Conservation (phyloP, 2,329 filamentous ascomycete species). For the Fusarium ambrosium region DNA sequence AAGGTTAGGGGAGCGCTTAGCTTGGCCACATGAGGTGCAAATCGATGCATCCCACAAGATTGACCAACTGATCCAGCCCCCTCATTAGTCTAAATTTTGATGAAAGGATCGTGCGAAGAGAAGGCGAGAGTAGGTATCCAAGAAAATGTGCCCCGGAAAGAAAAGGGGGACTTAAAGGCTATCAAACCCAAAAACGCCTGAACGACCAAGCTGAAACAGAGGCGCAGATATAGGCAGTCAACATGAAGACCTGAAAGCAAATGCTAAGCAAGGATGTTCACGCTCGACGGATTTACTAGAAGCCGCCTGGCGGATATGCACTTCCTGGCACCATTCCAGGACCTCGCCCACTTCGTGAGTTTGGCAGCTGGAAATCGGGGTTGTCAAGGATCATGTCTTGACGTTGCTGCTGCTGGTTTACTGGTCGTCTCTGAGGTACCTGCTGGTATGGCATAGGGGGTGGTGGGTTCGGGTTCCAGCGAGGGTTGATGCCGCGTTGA, state of each 20-base stretch:
- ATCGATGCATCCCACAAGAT: constrained; percentile 12
- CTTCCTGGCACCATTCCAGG: constrained; percentile 66
- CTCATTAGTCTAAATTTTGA: constrained; percentile 26
- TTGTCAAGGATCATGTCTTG: constrained; percentile 85
- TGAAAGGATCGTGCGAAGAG: constrained; percentile 27
- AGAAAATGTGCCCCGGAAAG: constrained; percentile 11
- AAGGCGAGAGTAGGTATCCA: constrained; percentile 20
- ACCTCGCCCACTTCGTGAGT: constrained; percentile 52
- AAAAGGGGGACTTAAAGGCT: constrained; percentile 9
- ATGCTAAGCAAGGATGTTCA: neutral
- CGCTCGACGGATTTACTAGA: constrained; percentile 37
- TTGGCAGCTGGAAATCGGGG: constrained; percentile 85
- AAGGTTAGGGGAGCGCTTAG: neutral
- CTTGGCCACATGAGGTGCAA: constrained; percentile 1
- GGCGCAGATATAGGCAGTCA: constrained; percentile 4
- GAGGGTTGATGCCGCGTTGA: constrained; percentile 88
- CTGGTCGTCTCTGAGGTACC: constrained; percentile 59
- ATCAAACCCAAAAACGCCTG: constrained; percentile 18
- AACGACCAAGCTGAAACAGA: constrained; percentile 1
- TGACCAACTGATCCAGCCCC: constrained; percentile 17
- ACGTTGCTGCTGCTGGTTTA: constrained; percentile 69
- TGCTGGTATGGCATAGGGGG: constrained; percentile 59
- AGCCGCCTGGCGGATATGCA: constrained; percentile 61
- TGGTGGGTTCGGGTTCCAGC: constrained; percentile 76
- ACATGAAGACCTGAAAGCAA: constrained; percentile 5